These are phyloP conservation scores for Pythium dissimile DNA, from an alignment of 352 stramenopile genomes.

Conservation along the genomic window DNA sequence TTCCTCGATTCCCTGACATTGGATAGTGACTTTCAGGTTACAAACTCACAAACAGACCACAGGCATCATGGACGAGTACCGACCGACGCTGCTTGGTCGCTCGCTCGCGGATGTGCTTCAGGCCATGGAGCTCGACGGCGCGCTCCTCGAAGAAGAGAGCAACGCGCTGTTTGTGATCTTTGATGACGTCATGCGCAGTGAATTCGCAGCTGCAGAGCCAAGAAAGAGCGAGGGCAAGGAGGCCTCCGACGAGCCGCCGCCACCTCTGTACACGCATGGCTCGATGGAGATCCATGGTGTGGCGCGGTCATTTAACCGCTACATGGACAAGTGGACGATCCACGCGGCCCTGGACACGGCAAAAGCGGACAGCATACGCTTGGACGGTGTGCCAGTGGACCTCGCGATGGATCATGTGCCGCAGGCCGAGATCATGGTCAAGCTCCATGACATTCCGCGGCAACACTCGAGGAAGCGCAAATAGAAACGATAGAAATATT, in stretches of 20 bases:
- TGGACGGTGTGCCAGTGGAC: conserved; percentile 30
- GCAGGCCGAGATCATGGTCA: conserved; percentile 35
- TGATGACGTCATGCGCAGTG: conserved; percentile 37
- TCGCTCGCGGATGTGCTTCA: conserved; percentile 62
- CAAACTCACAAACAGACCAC: neutral
- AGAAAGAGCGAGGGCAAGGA: neutral
- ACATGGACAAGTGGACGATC: conserved; percentile 62
- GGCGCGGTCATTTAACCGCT: conserved; percentile 62
- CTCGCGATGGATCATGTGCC: neutral
- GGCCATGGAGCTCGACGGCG: conserved; percentile 32
- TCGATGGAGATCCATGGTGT: conserved; percentile 34
- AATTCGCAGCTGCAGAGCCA: conserved; percentile 21
- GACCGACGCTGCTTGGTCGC: conserved; percentile 53
- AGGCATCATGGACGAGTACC: conserved; percentile 66
- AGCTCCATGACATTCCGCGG: conserved; percentile 31
- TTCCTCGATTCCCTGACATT: conserved; percentile 37
- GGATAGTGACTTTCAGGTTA: conserved; percentile 1
- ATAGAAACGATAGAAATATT: conserved; percentile 14
- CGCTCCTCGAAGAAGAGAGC: conserved; percentile 26
- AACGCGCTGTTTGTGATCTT: conserved; percentile 56
- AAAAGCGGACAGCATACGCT: conserved; percentile 15
- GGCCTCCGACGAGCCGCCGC: neutral
- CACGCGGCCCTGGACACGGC: conserved; percentile 23
- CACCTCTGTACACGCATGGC: conserved; percentile 44
- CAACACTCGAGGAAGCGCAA: neutral